Conservation (phyloP, 192 early-diverging fungal species). For the Bifiguratus adelaidae region DNA sequence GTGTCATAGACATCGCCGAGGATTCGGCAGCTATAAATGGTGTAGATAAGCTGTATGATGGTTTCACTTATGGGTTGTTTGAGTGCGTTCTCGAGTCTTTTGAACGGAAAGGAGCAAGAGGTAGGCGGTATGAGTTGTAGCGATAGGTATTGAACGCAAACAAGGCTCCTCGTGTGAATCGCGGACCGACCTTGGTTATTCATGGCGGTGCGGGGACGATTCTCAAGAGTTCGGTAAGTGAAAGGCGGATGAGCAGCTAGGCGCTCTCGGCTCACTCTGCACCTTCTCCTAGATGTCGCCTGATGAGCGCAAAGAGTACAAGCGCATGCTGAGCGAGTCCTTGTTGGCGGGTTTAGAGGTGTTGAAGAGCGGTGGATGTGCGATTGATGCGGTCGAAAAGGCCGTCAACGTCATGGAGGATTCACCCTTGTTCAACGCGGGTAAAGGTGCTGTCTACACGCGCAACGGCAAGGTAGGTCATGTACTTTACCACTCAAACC, state of each 20-base stretch:
- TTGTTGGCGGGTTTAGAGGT: constrained; percentile 17
- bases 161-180: neutral
- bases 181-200: constrained; percentile 4
- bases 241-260: too few species aligned
- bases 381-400: constrained; percentile 22
- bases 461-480: constrained; percentile 18
- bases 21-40: too few species aligned
- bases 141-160: too few species aligned
- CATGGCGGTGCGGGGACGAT: constrained; percentile 29
- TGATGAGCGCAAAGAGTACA: constrained; percentile 12
- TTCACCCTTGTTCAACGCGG: constrained; percentile 38
- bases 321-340: constrained; percentile 14
- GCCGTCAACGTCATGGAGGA: constrained; percentile 24
- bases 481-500: neutral
- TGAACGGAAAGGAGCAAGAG: too few species aligned
- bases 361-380: constrained; percentile 10
- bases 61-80: too few species aligned
- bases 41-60: too few species aligned
- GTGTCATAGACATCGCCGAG: too few species aligned
- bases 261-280: too few species aligned
- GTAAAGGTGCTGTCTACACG: constrained; percentile 30
- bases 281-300: constrained; percentile 8
- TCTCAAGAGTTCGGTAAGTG: too few species aligned
- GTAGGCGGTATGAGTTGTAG: too few species aligned
- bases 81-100: too few species aligned